phyloP scores from a whole-genome alignment of 2,329 filamentous ascomycete species.

The Didymella pomorum region DNA sequence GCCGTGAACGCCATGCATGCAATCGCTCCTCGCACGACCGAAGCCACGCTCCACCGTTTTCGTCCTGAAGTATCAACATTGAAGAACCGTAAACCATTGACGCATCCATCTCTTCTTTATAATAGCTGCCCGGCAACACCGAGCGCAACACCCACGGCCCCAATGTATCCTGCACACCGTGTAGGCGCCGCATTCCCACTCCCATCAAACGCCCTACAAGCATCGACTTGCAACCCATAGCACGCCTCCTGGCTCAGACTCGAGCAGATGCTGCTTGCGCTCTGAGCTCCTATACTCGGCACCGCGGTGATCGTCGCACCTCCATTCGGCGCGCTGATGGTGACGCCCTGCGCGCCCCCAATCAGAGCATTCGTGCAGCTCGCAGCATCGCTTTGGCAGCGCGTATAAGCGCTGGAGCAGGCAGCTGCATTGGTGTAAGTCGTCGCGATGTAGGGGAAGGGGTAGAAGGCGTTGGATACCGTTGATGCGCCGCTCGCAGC shows the following conservation, averaged over 20 bases:
- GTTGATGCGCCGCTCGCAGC: conserved; percentile 41
- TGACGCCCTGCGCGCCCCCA: conserved; percentile 60
- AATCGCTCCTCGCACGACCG: conserved; percentile 4
- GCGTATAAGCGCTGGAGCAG: conserved; percentile 63
- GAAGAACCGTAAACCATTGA: conserved; percentile 9
- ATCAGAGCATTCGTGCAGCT: conserved; percentile 54
- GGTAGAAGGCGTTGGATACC: conserved; percentile 60
- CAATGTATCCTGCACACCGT: conserved; percentile 30
- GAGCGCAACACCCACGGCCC: conserved; percentile 42
- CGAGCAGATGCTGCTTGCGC: conserved; percentile 43
- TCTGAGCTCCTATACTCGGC: conserved; percentile 38
- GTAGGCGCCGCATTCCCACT: conserved; percentile 41
- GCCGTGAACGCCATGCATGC: conserved; percentile 15
- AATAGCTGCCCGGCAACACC: conserved; percentile 55
- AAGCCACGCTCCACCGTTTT: conserved; percentile 9
- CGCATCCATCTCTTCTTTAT: conserved; percentile 21
- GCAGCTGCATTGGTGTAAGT: conserved; percentile 60
- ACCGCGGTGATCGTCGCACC: conserved; percentile 60
- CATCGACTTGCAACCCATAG: conserved; percentile 57
- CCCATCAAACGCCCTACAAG: conserved; percentile 55
- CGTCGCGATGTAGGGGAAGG: conserved; percentile 63
- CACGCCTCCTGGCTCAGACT: conserved; percentile 57
- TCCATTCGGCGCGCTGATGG: conserved; percentile 58
- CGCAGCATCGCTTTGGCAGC: conserved; percentile 58
- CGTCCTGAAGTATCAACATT: conserved; percentile 31